These are phyloP conservation scores for Vitrella brassicaformis DNA, from an alignment of 73 alveolate species.

Conservation along the genomic window DNA sequence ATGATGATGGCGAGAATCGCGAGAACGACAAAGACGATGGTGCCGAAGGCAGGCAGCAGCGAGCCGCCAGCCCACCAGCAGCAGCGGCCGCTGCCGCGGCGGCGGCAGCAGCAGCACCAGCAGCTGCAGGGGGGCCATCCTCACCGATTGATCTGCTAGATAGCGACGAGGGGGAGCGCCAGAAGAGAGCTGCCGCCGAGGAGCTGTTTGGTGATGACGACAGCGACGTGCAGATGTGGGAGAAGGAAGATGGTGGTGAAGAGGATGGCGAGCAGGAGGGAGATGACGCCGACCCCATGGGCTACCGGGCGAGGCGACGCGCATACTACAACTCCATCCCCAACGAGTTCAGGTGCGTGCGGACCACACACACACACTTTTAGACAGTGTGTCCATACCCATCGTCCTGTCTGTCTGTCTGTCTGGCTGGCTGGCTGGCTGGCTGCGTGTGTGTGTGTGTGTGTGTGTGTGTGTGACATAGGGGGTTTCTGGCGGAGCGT, in stretches of 20 bases:
- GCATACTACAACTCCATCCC: background rate
- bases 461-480: too few relatives aligned
- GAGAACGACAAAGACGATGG: background rate
- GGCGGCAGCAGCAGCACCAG: background rate
- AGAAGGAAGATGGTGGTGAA: slow-evolving; percentile 1
- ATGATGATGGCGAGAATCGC: background rate
- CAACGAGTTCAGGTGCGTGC: background rate
- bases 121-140: background rate
- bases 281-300: slow-evolving; percentile 2
- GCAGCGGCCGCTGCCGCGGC: background rate
- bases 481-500: background rate
- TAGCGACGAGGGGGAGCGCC: background rate
- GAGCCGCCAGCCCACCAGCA: background rate
- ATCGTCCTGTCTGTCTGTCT: too few relatives aligned
- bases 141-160: background rate
- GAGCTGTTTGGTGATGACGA: background rate
- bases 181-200: background rate
- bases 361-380: too few relatives aligned
- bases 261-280: slow-evolving; percentile 14
- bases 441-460: too few relatives aligned
- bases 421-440: too few relatives aligned
- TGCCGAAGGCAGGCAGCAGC: background rate
- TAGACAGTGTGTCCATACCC: too few relatives aligned
- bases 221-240: background rate
- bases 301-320: background rate